Conservation (phyloP, 768 basidiomycete species). For the Boletus rufocinnamomeus region DNA sequence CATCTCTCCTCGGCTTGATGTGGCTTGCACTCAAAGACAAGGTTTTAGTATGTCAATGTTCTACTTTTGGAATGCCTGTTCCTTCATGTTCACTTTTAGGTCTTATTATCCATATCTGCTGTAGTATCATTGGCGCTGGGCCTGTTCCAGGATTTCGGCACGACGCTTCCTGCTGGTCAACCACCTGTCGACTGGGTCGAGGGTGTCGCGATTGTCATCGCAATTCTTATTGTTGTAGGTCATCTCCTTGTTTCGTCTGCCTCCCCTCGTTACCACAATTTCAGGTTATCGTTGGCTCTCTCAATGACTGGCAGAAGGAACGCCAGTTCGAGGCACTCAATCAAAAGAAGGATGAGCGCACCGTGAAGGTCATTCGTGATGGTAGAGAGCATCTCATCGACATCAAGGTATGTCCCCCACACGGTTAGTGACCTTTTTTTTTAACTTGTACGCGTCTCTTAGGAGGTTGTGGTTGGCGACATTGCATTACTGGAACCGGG, state of each 20-base stretch:
- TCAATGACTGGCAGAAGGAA: slow-evolving; percentile 99
- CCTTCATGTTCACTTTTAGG: slow-evolving; percentile 42
- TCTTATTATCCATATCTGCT: slow-evolving; percentile 89
- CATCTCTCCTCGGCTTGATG: slow-evolving; percentile 75
- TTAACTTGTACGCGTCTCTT: slow-evolving; percentile 25
- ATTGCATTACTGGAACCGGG: slow-evolving; percentile 91
- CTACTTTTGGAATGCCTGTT: slow-evolving; percentile 1
- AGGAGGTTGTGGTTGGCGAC: slow-evolving; percentile 95
- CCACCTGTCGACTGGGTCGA: slow-evolving; percentile 97
- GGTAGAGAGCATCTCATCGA: slow-evolving; percentile 73
- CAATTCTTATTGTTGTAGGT: slow-evolving; percentile 72
- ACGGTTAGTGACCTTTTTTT: not conserved
- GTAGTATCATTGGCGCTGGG: slow-evolving; percentile 92
- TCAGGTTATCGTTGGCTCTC: slow-evolving; percentile 84
- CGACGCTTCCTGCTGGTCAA: slow-evolving; percentile 52
- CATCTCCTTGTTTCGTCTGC: not conserved
- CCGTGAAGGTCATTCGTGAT: slow-evolving; percentile 78
- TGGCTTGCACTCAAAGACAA: slow-evolving; percentile 89
- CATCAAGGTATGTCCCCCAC: slow-evolving; percentile 61
- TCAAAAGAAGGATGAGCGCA: slow-evolving; percentile 93
- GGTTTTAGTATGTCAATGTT: slow-evolving; percentile 62
- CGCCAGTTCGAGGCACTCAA: slow-evolving; percentile 91
- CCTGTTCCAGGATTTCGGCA: slow-evolving; percentile 91
- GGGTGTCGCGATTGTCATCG: slow-evolving; percentile 81
- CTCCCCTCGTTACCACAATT: not conserved